These are phyloP conservation scores for Rosa persica DNA, from an alignment of 306 rosid species.

Conservation along the genomic window DNA sequence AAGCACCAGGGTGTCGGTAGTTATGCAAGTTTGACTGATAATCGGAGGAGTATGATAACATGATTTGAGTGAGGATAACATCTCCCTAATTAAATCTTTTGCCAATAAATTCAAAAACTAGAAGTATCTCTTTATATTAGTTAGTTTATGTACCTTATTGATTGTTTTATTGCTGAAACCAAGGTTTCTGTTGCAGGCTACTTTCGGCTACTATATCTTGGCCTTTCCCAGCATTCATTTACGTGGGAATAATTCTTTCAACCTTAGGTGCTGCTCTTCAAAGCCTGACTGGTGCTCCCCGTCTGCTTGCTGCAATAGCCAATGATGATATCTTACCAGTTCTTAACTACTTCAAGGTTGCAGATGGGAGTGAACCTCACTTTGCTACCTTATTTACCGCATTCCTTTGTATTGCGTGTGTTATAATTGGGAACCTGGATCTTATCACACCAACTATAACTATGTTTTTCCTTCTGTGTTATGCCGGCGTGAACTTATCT, in stretches of 20 bases:
- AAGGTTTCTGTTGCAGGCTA: constrained; percentile 67
- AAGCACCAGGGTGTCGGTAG: not conserved
- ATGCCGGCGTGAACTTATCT: constrained; percentile 94
- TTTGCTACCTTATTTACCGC: constrained; percentile 92
- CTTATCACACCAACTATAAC: constrained; percentile 98
- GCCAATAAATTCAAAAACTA: not conserved
- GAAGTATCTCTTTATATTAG: not conserved
- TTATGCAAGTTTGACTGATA: not conserved
- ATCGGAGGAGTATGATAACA: not conserved
- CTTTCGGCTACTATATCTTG: constrained; percentile 92
- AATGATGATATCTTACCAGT: constrained; percentile 95
- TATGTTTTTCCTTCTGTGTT: constrained; percentile 97
- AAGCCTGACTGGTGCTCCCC: constrained; percentile 99
- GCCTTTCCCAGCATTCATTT: constrained; percentile 93
- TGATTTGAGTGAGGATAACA: not conserved
- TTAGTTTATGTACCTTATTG: not conserved
- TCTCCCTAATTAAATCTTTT: not conserved
- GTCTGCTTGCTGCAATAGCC: constrained; percentile 98
- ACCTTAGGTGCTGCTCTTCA: constrained; percentile 99
- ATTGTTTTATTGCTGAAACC: constrained; percentile 27
- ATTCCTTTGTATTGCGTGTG: constrained; percentile 85
- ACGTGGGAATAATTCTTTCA: constrained; percentile 94
- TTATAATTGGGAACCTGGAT: constrained; percentile 96
- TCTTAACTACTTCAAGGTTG: constrained; percentile 85
- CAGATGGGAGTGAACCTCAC: constrained; percentile 85